A percentile compares a stretch with the other conserved stretches of the same genome.
Evolutionary conservation across 441 rosid species (phyloP).

Genomic region (Pelargonium myrrhifolium): DNA sequence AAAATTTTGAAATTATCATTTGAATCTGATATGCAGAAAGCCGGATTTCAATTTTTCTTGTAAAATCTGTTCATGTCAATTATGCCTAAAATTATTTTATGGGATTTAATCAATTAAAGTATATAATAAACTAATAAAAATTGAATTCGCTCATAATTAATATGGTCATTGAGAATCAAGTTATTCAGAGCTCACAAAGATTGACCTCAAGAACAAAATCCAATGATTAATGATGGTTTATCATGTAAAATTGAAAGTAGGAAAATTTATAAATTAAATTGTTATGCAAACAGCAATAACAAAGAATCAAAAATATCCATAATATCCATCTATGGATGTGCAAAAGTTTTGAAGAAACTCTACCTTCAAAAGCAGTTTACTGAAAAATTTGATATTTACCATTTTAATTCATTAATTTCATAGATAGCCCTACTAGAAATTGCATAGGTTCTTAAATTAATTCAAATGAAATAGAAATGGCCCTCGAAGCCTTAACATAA

Average conservation of each 20-base stretch:
- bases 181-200: background rate
- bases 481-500: too few relatives aligned
- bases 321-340: too few relatives aligned
- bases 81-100: background rate
- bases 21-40: background rate
- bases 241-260: background rate
- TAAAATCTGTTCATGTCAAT: too few relatives aligned
- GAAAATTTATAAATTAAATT: too few relatives aligned
- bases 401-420: background rate
- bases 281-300: too few relatives aligned
- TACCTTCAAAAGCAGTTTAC: background rate
- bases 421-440: background rate
- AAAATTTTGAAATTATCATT: background rate
- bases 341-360: too few relatives aligned
- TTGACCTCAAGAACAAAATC: background rate
- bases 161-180: background rate
- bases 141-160: background rate
- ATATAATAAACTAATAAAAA: background rate
- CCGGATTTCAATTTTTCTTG: background rate
- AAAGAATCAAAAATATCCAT: too few relatives aligned
- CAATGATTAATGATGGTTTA: background rate
- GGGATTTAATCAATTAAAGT: background rate
- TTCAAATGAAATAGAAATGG: too few relatives aligned
- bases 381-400: background rate
- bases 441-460: background rate